Evolutionary conservation across 192 early-diverging fungal species (phyloP), one percentile per base, ranked within the genome.

Genomic region (Lobosporangium transversale): DNA sequence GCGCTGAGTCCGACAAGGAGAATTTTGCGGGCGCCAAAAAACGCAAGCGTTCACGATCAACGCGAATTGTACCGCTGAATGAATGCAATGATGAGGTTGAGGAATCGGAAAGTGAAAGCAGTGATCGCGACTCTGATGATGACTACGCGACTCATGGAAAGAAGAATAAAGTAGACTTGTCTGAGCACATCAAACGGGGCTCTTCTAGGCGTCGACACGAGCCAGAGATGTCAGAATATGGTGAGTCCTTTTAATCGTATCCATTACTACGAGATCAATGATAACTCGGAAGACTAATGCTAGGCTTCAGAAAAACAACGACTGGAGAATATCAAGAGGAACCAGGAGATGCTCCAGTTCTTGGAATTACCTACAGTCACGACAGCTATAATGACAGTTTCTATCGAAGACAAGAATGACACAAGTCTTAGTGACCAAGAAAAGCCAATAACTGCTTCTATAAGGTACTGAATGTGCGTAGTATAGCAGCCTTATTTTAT

Each of bases 251-350:
- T 53, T 53, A 5, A 15, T 2, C 6, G 18, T n/a, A n/a, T n/a
- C n/a, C n/a, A n/a, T n/a, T n/a, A n/a, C n/a, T n/a, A n/a, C n/a
- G n/a, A n/a, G n/a, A 29, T 6, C 15, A 53, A 31, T 32, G 4
- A 20, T 5, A 8, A 21, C 18, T 4, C 3, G 3, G 18, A 26
- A 3, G 31, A 53, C 36, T 56, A 56, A 56, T 21, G 9, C 14
- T 21, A 58, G 23, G 12, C 20, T 57, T 24, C 40, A 83, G 82
- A 83, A 33, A 44, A 62, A 49, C 50, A 85, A 52, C 84, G 90
- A 20, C 48, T 88, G 31, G 83, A 86, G 53, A 92, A 87, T 43
- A 92, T 92, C 44, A 70, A 74, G 20, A 59, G 79, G 21, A 92
- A 92, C 58, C 83, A 80, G 35, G 84, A 89, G 69, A 60, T 89